phyloP scores from a whole-genome alignment of 805 yeast genomes.

The Yarrowia keelungensis region DNA sequence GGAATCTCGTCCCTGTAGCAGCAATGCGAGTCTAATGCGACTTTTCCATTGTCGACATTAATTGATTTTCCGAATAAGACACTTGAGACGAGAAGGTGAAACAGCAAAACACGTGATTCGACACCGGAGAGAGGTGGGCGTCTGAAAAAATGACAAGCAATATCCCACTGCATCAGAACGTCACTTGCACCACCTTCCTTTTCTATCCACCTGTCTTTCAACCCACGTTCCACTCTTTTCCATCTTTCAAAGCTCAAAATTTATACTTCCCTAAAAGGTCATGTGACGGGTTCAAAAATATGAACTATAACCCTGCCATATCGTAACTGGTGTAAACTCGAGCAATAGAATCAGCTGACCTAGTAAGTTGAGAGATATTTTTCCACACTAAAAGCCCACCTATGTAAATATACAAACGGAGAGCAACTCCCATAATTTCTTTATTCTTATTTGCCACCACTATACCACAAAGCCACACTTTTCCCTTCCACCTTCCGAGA shows the following conservation, averaged over 20 bases:
- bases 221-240: conserved; percentile 19
- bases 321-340: not conserved
- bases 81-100: not conserved
- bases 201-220: not conserved
- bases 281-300: conserved; percentile 4
- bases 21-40: conserved; percentile 6
- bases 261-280: conserved; percentile 17
- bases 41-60: not conserved
- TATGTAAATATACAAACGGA: too few relatives aligned
- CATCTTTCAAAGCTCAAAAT: conserved; percentile 1
- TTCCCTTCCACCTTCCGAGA: not conserved
- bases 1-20: not conserved
- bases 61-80: not conserved
- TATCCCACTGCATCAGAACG: too few relatives aligned
- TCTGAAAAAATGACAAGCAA: too few relatives aligned
- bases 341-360: not conserved
- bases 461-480: not conserved
- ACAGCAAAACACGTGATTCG: not conserved
- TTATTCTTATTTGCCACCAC: too few relatives aligned
- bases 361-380: too few relatives aligned
- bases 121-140: not conserved
- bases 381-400: not conserved
- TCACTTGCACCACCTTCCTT: too few relatives aligned
- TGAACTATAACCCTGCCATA: not conserved
- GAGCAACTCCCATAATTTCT: too few relatives aligned